Evolutionary conservation across 345 rosid genomes (phyloP).

Genomic region (Sisymbrium irio): DNA sequence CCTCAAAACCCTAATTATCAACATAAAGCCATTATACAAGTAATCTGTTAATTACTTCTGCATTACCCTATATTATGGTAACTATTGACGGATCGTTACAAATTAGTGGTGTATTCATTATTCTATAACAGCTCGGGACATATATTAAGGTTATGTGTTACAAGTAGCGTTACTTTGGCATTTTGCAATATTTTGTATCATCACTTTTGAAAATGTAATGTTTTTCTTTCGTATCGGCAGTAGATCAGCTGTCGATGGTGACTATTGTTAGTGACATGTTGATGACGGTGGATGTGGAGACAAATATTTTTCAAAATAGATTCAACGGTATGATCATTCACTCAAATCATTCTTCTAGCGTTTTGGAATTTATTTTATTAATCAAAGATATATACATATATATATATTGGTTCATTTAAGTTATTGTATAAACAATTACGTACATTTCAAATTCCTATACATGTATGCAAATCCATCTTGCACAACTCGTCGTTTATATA

Average conservation of each 20-base stretch:
- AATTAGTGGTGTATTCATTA: neutral
- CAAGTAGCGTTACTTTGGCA: neutral
- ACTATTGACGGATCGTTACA: neutral
- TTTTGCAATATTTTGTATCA: neutral
- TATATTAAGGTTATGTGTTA: neutral
- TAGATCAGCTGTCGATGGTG: neutral
- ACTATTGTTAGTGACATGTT: constrained; percentile 1
- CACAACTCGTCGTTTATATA: too few species aligned
- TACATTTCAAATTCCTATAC: too few species aligned
- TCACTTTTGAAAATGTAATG: neutral
- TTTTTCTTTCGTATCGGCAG: neutral
- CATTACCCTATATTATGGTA: neutral
- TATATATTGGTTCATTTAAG: neutral
- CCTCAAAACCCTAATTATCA: neutral
- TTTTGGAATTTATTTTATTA: neutral
- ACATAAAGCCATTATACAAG: neutral
- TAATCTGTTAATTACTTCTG: neutral
- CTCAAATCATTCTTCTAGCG: neutral
- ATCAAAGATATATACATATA: neutral
- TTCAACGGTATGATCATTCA: neutral
- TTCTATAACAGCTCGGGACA: neutral
- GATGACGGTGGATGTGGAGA: neutral
- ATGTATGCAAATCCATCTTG: too few species aligned
- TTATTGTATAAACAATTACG: neutral
- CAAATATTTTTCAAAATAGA: neutral